These are phyloP conservation scores for Coprinopsis sp. DNA, from an alignment of 768 basidiomycete species.

Conservation along the genomic window DNA sequence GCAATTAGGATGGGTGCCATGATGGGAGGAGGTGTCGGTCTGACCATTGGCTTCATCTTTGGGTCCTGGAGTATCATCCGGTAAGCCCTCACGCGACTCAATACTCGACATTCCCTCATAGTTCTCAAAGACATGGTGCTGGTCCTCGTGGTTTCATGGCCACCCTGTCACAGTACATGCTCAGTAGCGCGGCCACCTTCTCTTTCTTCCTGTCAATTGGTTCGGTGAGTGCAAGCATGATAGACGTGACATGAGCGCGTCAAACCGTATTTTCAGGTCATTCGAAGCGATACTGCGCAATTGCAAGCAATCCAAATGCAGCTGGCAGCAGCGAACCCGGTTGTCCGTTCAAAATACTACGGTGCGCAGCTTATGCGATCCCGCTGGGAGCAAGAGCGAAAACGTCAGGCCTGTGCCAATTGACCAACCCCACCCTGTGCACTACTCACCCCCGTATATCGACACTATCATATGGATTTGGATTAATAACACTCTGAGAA, in stretches of 20 bases:
- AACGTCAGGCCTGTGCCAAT: conserved; percentile 20
- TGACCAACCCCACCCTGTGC: conserved; percentile 3
- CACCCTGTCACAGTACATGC: conserved; percentile 97
- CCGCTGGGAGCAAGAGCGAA: conserved; percentile 68
- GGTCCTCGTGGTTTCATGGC: conserved; percentile 88
- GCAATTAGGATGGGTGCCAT: conserved; percentile 77
- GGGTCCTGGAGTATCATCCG: conserved; percentile 89
- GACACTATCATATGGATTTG: neutral
- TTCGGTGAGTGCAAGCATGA: conserved; percentile 50
- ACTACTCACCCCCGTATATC: neutral
- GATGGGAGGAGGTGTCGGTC: conserved; percentile 90
- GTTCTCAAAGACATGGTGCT: conserved; percentile 64
- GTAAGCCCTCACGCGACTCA: conserved; percentile 37
- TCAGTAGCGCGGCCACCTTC: conserved; percentile 95
- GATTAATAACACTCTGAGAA: neutral
- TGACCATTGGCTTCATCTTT: conserved; percentile 97
- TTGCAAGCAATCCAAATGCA: conserved; percentile 62
- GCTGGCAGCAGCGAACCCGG: conserved; percentile 44
- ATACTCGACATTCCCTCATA: conserved; percentile 1
- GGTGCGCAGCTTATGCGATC: conserved; percentile 67
- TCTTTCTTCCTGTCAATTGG: conserved; percentile 95
- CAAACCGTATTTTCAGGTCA: conserved; percentile 53
- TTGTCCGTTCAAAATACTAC: conserved; percentile 58
- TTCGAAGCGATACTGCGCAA: conserved; percentile 70
- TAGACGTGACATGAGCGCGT: conserved; percentile 2